A percentile compares a stretch with the other conserved stretches of the same genome.
Conservation (phyloP, 1,139 yeast genomes). For the Geotrichum restrictum region DNA sequence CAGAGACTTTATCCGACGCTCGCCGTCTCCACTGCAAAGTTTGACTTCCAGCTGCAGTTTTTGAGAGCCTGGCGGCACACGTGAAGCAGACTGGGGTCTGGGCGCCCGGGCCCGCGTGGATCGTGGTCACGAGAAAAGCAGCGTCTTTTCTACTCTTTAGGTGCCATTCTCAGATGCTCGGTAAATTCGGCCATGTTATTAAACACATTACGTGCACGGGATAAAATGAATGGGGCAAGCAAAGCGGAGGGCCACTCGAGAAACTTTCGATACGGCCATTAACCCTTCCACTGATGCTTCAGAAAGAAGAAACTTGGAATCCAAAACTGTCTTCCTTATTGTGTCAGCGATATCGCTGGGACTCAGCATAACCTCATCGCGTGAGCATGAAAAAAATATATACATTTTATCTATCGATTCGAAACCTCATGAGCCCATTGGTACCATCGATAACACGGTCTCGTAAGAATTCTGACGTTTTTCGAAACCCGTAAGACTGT, state of each 20-base stretch:
- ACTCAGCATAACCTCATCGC: neutral
- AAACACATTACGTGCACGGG: too few relatives aligned
- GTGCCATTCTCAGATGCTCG: neutral
- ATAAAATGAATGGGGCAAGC: too few relatives aligned
- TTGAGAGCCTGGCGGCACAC: too few relatives aligned
- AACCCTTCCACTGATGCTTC: too few relatives aligned
- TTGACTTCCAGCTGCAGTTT: too few relatives aligned
- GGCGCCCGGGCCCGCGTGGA: neutral
- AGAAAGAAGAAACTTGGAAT: conserved; percentile 5
- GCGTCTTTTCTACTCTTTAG: neutral
- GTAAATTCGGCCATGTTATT: too few relatives aligned
- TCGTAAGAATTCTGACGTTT: conserved; percentile 6
- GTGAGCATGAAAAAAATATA: neutral
- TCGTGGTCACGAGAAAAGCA: neutral
- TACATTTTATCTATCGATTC: conserved; percentile 7
- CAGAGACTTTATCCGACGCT: too few relatives aligned
- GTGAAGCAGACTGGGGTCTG: neutral
- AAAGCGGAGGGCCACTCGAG: too few relatives aligned
- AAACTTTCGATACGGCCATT: too few relatives aligned
- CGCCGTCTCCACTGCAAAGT: too few relatives aligned
- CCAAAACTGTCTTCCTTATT: neutral
- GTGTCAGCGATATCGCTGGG: conserved; percentile 5
- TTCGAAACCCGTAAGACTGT: neutral
- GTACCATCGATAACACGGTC: conserved; percentile 14
- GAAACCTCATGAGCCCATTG: conserved; percentile 12